These are phyloP conservation scores for Xylaria grammica DNA, from an alignment of 495 filamentous ascomycete species.

Conservation along the genomic window DNA sequence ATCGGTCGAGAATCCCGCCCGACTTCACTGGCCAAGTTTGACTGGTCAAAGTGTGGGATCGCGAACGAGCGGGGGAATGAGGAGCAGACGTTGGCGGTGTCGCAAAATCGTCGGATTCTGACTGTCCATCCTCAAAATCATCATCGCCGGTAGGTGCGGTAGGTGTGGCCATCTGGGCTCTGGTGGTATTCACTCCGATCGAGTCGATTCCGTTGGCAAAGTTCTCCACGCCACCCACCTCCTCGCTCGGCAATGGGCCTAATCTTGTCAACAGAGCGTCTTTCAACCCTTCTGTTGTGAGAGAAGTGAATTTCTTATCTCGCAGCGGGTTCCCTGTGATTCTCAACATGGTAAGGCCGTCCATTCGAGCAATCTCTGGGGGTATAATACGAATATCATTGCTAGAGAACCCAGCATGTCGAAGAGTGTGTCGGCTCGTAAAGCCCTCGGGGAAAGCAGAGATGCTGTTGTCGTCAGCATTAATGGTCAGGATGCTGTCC, in stretches of 20 bases:
- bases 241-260: constrained; percentile 53
- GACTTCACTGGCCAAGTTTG: constrained; percentile 67
- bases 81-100: constrained; percentile 58
- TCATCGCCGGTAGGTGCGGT: constrained; percentile 19
- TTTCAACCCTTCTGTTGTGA: constrained; percentile 84
- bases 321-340: constrained; percentile 85
- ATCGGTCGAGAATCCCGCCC: constrained; percentile 76
- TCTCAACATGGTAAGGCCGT: constrained; percentile 70
- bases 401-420: constrained; percentile 77
- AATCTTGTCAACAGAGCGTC: constrained; percentile 71
- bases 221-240: constrained; percentile 30
- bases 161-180: neutral
- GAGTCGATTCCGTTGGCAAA: constrained; percentile 33
- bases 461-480: constrained; percentile 81
- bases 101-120: constrained; percentile 75
- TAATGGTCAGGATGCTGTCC: constrained; percentile 71
- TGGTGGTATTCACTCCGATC: neutral
- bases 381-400: constrained; percentile 82
- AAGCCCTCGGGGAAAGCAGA: constrained; percentile 76
- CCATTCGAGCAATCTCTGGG: constrained; percentile 79
- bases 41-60: constrained; percentile 45
- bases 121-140: constrained; percentile 48
- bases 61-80: constrained; percentile 47
- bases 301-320: constrained; percentile 81
- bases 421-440: constrained; percentile 65